Percentiles rank a stretch among this genome's conserved stretches.
Evolutionary conservation across 2,329 filamentous ascomycete species (phyloP).

Genomic region (Neurospora sp.): DNA sequence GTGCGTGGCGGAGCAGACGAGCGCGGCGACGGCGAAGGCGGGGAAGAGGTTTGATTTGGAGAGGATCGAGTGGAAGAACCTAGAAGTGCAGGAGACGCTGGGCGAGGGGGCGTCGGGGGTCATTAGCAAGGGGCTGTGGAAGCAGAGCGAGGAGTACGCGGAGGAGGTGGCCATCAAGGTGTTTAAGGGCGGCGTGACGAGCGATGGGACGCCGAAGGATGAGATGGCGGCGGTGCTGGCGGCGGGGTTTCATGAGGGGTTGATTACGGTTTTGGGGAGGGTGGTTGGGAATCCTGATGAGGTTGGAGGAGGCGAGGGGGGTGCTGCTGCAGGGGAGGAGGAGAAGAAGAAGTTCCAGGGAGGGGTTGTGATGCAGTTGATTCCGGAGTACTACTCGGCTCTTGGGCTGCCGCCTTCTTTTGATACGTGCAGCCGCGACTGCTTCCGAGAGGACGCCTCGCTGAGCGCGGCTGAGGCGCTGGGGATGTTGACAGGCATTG

Average conservation of each 20-base stretch:
- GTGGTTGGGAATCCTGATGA: slow-evolving; percentile 31
- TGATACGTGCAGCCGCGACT: slow-evolving; percentile 35
- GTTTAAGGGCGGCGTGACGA: slow-evolving; percentile 36
- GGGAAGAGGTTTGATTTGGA: slow-evolving; percentile 21
- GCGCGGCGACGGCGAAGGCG: slow-evolving; percentile 15
- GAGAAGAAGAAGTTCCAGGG: slow-evolving; percentile 17
- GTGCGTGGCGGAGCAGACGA: slow-evolving; percentile 16
- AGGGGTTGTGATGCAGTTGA: slow-evolving; percentile 37
- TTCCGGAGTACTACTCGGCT: slow-evolving; percentile 32
- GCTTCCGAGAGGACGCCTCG: slow-evolving; percentile 23
- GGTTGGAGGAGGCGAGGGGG: slow-evolving; percentile 4
- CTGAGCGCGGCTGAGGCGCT: slow-evolving; percentile 24
- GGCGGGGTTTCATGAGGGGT: slow-evolving; percentile 35
- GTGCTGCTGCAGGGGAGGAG: background rate
- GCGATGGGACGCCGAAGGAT: slow-evolving; percentile 37
- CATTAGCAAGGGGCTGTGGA: slow-evolving; percentile 32
- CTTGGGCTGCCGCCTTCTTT: slow-evolving; percentile 35
- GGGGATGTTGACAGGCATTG: slow-evolving; percentile 30
- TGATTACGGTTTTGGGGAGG: slow-evolving; percentile 35
- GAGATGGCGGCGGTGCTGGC: slow-evolving; percentile 38
- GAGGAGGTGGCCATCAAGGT: slow-evolving; percentile 37
- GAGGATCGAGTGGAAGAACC: slow-evolving; percentile 30
- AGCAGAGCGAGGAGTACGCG: slow-evolving; percentile 15
- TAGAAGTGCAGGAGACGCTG: slow-evolving; percentile 30
- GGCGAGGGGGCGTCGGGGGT: slow-evolving; percentile 37